phyloP scores from a whole-genome alignment of 306 rosid species.

The Citrullus colocynthis region DNA sequence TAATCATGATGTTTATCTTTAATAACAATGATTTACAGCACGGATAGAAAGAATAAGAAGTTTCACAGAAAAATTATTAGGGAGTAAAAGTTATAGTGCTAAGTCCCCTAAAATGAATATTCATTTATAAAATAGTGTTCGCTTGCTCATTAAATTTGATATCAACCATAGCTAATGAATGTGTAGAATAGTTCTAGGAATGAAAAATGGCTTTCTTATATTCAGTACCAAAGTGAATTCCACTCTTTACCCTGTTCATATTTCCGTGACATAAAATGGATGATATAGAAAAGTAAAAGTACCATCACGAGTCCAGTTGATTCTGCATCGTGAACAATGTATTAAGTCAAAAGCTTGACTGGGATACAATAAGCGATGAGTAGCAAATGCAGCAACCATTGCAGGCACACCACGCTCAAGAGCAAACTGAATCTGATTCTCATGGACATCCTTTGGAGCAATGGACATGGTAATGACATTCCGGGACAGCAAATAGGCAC shows the following conservation, averaged over 20 bases:
- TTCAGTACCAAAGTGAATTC: not conserved
- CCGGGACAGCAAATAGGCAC: slow-evolving; percentile 66
- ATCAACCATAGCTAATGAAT: not conserved
- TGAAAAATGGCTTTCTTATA: not conserved
- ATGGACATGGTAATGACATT: slow-evolving; percentile 64
- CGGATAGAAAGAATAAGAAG: not conserved
- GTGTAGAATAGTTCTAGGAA: not conserved
- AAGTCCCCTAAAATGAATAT: not conserved
- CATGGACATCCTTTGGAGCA: slow-evolving; percentile 75
- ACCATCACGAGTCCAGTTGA: slow-evolving; percentile 90
- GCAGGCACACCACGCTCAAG: slow-evolving; percentile 96
- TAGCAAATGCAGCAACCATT: slow-evolving; percentile 56
- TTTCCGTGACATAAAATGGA: not conserved
- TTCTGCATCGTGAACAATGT: slow-evolving; percentile 80
- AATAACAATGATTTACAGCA: not conserved
- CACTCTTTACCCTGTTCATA: not conserved
- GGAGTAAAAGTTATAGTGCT: not conserved
- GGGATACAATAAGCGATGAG: slow-evolving; percentile 55
- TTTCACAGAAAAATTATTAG: not conserved
- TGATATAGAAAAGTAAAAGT: slow-evolving; percentile 5
- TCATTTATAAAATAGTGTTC: not conserved
- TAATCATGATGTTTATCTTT: not conserved
- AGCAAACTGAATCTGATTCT: slow-evolving; percentile 88
- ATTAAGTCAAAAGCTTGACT: slow-evolving; percentile 93
- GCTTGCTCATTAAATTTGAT: not conserved